Evolutionary conservation across 306 rosid species (phyloP), one percentile per base, ranked within the genome.

Genomic region (Inga laurina): DNA sequence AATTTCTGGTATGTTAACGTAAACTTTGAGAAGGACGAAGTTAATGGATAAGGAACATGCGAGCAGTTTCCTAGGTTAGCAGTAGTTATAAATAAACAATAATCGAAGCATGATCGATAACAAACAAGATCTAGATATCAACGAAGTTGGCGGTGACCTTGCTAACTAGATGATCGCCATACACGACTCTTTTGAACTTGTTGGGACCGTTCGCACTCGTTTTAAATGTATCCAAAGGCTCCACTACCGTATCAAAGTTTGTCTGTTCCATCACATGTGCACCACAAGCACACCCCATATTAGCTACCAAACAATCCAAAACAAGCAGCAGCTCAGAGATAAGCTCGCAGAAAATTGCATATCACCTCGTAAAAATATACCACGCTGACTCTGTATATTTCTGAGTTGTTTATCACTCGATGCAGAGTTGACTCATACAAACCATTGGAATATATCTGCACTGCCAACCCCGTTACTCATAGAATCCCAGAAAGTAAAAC

Each of bases 361-460:
- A 86, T 76, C 69, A 91, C 99, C 98, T 96, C 99, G 45, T 91
- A 92, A 84, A 96, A 94, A 85, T 84, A 96, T 79, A 87, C 97
- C 41, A 92, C 93, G 54, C 93, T 89, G 83, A 94, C 98, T 82
- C 95, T 84, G 67, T 87, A 94, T 80, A 84, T 91, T n/a, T 92
- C 44, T 35, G 91, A 83, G 48, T 84, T 89, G 87, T 92, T 96
- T 76, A 87, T 81, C 78, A 96, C 98, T 65, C 84, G 97, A 84
- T 96, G 99, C 85, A 93, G 83, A 82, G 99, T 94, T 10, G 99
- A 96, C 85, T 92, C 95, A 48, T 92, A 94, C 80, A 94, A 77
- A 61, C 99, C 97, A 56, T 92, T 96, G 8, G 99, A 89, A 91
- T 94, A 96, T 84, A 96, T 91, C 99, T 96, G 87, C 82, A 86